Evolutionary conservation across 306 rosid species (phyloP), one percentile per base, ranked within the genome.

Genomic region (Comarum palustre): DNA sequence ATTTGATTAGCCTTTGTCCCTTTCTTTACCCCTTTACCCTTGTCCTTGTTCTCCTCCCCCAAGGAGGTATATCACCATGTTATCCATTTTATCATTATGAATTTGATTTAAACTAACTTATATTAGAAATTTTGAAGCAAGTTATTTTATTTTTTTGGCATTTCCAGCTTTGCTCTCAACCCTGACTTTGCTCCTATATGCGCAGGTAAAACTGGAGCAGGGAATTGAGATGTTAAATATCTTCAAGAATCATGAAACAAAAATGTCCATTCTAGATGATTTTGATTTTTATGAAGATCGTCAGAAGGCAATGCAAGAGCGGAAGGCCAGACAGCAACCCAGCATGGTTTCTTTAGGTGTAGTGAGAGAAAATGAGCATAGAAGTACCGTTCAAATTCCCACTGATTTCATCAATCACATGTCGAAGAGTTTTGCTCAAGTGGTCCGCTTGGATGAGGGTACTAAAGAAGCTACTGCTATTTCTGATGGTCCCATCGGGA

Each of bases 251-350:
- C 84, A 85, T 76, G 94, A 88, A 80, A 85, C 90, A 17, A 92
- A 87, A 29, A 76, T 80, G 78, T 91, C 97, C 22, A 91, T 91
- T 74, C 81, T 91, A 54, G 94, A 91, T 74, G 97, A 91, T 83
- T 91, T 91, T 74, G 94, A 87, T 43, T 91, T 84, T 80, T 91
- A 88, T 38, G 97, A 91, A 84, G 90, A 91, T 66, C 82, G 97
- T 66, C 94, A 91, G 84, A 91, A 88, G 80, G 89, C 82, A 41
- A 91, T 91, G 97, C 90, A 91, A 77, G 94, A 88, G 54, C 81
- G 92, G 54, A 91, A 91, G 86, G 87, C 86, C 39, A 78, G 87
- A 71, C 97, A 87, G 80, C 94, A 91, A 75, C 83, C 76, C 74
- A 82, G 79, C 75, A 75, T 84, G 74, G 52, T 85, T 73, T 66